A percentile compares a stretch with the other conserved stretches of the same genome.
These are phyloP conservation scores for Fonsecaea pugnacius DNA, from an alignment of 2,329 filamentous ascomycete species.

Conservation along the genomic window DNA sequence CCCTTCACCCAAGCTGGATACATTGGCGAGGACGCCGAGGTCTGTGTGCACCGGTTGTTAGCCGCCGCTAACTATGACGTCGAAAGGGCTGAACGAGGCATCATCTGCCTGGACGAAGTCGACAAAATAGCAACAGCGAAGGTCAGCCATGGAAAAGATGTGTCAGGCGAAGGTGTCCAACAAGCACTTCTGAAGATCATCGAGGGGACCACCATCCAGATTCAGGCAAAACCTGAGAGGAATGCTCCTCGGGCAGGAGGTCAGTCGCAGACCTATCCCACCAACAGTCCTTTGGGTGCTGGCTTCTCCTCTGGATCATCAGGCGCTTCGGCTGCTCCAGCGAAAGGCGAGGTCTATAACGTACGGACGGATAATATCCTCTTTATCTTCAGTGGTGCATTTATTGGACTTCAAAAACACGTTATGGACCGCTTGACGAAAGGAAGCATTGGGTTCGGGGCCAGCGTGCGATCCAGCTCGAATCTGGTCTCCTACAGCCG, in stretches of 20 bases:
- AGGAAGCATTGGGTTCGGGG: conserved; percentile 87
- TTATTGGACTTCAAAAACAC: conserved; percentile 86
- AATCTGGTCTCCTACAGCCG: conserved; percentile 33
- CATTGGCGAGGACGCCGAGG: conserved; percentile 96
- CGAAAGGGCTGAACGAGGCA: conserved; percentile 81
- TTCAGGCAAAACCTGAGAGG: conserved; percentile 74
- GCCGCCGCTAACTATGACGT: conserved; percentile 90
- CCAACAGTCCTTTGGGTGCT: conserved; percentile 45
- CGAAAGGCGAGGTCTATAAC: conserved; percentile 66
- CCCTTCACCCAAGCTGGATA: conserved; percentile 96
- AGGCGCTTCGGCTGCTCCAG: conserved; percentile 40
- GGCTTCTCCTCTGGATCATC: conserved; percentile 39
- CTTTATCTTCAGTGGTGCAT: conserved; percentile 95
- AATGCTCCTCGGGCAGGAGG: conserved; percentile 47
- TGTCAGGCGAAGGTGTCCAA: conserved; percentile 94
- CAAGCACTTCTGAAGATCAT: conserved; percentile 95
- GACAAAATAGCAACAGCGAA: conserved; percentile 94
- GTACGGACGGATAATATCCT: conserved; percentile 95
- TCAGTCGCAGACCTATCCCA: conserved; percentile 46
- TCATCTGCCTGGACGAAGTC: conserved; percentile 94
- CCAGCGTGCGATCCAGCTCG: conserved; percentile 68
- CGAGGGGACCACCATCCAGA: conserved; percentile 89
- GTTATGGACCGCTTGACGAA: conserved; percentile 86
- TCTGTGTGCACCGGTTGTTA: conserved; percentile 86
- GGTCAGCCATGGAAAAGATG: conserved; percentile 86